Evolutionary conservation across 768 basidiomycete species (phyloP).

Genomic region (Suillus ampliporus): DNA sequence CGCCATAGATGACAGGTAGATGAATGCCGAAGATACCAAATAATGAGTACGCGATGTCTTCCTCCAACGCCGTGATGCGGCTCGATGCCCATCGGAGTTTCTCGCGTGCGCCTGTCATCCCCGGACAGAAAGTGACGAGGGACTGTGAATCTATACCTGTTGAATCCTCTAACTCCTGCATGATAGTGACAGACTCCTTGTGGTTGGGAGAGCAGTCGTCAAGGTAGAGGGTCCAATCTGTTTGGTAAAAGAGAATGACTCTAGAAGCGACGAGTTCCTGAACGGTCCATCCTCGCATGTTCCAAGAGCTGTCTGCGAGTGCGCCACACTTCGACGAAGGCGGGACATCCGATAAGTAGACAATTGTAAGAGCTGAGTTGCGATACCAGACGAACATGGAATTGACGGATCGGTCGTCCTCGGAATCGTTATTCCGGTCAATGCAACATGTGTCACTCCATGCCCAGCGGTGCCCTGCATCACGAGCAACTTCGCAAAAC

Average conservation of each 20-base stretch:
- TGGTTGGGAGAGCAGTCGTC: background rate
- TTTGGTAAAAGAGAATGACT: constrained; percentile 34
- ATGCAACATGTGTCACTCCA: constrained; percentile 36
- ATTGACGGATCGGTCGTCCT: constrained; percentile 32
- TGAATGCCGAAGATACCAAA: constrained; percentile 1
- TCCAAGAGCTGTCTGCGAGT: no score
- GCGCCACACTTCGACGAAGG: background rate
- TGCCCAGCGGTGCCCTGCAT: constrained; percentile 36
- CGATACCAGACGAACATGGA: constrained; percentile 35
- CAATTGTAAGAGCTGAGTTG: constrained; percentile 29
- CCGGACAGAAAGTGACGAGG: background rate
- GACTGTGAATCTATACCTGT: no score
- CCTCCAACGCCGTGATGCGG: background rate
- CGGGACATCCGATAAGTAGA: constrained; percentile 29
- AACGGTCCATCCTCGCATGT: constrained; percentile 30
- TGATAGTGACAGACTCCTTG: no score
- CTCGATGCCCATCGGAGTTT: background rate
- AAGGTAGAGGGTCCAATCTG: constrained; percentile 21
- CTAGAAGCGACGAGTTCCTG: constrained; percentile 32
- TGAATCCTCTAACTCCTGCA: no score
- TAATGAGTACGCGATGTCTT: constrained; percentile 5
- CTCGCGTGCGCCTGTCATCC: background rate
- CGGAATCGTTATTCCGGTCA: constrained; percentile 23
- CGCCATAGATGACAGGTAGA: constrained; percentile 1
- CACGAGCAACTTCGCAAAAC: constrained; percentile 32